These are phyloP conservation scores for Trametes sp. DNA, from an alignment of 1,284 basidiomycete species.

Conservation along the genomic window DNA sequence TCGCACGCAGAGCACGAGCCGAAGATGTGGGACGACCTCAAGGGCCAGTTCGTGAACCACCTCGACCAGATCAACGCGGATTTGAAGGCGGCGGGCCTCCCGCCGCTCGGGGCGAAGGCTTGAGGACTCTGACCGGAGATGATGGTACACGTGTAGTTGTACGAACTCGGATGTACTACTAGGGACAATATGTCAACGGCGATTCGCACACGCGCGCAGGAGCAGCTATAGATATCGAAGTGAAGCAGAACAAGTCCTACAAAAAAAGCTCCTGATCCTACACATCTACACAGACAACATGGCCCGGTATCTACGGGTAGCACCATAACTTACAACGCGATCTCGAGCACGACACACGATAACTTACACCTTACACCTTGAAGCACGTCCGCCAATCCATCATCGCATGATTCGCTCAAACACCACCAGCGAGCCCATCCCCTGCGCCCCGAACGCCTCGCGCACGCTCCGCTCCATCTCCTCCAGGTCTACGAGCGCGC, in stretches of 20 bases:
- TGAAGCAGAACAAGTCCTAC: no score
- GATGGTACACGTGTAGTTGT: neutral
- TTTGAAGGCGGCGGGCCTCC: conserved; percentile 54
- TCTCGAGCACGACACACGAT: neutral
- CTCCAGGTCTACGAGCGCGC: conserved; percentile 13
- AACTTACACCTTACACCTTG: neutral
- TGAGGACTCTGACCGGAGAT: neutral
- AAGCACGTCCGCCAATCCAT: no score
- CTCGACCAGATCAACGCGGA: conserved; percentile 62
- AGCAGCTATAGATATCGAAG: no score
- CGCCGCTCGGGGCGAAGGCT: conserved; percentile 30
- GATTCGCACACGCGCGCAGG: no score
- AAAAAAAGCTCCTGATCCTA: no score
- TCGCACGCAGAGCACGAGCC: conserved; percentile 54
- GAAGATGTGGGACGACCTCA: conserved; percentile 68
- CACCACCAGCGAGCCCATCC: conserved; percentile 13
- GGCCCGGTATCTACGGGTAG: no score
- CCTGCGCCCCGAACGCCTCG: conserved; percentile 25
- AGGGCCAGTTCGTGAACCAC: conserved; percentile 64
- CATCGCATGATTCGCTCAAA: conserved; percentile 15
- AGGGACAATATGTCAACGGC: neutral
- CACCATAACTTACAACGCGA: neutral
- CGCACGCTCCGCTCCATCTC: conserved; percentile 24
- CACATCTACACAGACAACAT: no score
- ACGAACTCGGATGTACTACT: neutral